A percentile compares a stretch with the other conserved stretches of the same genome.
Conservation (phyloP, 1,284 basidiomycete genomes). For the Apiotrichum gracile region DNA sequence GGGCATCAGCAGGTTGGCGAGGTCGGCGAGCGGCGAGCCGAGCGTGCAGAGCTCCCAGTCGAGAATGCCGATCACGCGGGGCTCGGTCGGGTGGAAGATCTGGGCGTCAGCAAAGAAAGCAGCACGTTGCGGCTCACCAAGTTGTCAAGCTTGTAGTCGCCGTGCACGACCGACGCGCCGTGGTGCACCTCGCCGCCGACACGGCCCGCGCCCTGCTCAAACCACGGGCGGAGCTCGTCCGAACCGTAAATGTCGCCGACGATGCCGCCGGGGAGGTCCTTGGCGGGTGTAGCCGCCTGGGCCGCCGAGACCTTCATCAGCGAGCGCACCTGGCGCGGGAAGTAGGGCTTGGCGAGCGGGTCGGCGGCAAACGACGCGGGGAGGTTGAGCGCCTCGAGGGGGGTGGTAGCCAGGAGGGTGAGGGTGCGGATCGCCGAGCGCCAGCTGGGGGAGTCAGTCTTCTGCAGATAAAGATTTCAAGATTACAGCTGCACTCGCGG, state of each 20-base stretch:
- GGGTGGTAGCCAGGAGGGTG: slow-evolving; percentile 65
- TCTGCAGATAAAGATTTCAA: no score
- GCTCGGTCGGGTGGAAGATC: slow-evolving; percentile 86
- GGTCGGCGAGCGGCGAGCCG: slow-evolving; percentile 81
- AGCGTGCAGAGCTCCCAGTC: slow-evolving; percentile 96
- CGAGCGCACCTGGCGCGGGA: slow-evolving; percentile 85
- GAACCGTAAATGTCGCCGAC: slow-evolving; percentile 53
- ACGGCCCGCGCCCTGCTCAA: slow-evolving; percentile 55
- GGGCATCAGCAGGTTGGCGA: slow-evolving; percentile 63
- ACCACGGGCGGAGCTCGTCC: slow-evolving; percentile 66
- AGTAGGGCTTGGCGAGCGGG: slow-evolving; percentile 58
- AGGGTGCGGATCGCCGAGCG: slow-evolving; percentile 69
- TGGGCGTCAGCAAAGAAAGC: background rate
- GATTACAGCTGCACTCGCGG: no score
- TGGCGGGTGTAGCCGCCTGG: slow-evolving; percentile 64
- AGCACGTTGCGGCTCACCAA: slow-evolving; percentile 3
- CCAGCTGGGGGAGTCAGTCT: slow-evolving; percentile 55
- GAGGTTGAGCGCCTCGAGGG: slow-evolving; percentile 64
- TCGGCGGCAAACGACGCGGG: slow-evolving; percentile 64
- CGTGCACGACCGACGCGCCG: slow-evolving; percentile 66
- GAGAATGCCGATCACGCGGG: slow-evolving; percentile 83
- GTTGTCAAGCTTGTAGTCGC: slow-evolving; percentile 95
- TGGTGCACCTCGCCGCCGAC: slow-evolving; percentile 66
- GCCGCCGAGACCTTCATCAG: slow-evolving; percentile 67
- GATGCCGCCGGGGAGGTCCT: slow-evolving; percentile 26